Evolutionary conservation across 1,139 yeast genomes (phyloP).

Genomic region (Saccharomyces uvarum): DNA sequence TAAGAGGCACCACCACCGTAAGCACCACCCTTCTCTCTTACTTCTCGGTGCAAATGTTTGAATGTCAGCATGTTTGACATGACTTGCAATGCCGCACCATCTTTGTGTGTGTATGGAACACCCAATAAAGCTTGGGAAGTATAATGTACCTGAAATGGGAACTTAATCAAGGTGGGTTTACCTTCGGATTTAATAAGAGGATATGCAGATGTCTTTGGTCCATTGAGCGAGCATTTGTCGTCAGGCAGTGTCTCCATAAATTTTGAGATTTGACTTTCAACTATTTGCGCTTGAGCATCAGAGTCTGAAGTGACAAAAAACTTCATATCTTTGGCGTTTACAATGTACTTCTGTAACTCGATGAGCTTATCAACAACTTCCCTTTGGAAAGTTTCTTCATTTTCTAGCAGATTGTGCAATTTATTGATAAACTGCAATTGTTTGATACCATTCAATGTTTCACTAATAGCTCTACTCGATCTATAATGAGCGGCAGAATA

Average conservation of each 20-base stretch:
- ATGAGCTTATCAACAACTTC: conserved; percentile 59
- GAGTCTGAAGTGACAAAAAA: conserved; percentile 57
- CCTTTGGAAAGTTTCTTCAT: conserved; percentile 44
- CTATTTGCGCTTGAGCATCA: conserved; percentile 21
- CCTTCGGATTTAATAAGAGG: conserved; percentile 17
- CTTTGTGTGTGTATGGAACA: conserved; percentile 57
- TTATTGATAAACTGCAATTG: conserved; percentile 67
- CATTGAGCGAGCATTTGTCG: conserved; percentile 6
- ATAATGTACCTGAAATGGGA: conserved; percentile 88
- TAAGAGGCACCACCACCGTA: conserved; percentile 92
- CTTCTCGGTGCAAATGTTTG: conserved; percentile 77
- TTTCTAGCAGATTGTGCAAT: conserved; percentile 47
- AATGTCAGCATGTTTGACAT: conserved; percentile 74
- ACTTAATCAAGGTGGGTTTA: conserved; percentile 44
- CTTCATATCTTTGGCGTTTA: conserved; percentile 38
- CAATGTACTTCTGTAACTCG: conserved; percentile 44
- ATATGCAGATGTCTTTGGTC: conserved; percentile 5
- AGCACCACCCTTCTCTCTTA: conserved; percentile 95
- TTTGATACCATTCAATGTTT: conserved; percentile 60
- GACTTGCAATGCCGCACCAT: conserved; percentile 81
- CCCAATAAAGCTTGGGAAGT: conserved; percentile 66
- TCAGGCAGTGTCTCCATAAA: conserved; percentile 25
- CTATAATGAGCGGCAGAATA: conserved; percentile 61
- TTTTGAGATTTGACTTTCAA: conserved; percentile 29
- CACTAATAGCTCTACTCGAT: conserved; percentile 52